Conservation (phyloP, 2,329 filamentous ascomycete genomes). For the Penicillium thymicola region DNA sequence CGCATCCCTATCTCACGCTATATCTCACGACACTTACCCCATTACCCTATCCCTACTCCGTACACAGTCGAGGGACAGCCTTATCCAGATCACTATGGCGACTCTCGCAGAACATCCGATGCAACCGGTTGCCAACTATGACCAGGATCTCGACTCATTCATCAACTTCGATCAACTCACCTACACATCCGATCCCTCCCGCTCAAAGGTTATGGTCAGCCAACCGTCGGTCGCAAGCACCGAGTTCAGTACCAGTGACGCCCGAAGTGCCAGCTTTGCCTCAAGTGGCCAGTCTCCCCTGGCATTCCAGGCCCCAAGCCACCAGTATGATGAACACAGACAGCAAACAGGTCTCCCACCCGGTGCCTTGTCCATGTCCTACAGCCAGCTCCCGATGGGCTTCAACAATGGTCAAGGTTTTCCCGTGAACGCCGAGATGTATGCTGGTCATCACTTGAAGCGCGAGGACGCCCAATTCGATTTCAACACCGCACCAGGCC, state of each 20-base stretch:
- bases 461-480: conserved; percentile 54
- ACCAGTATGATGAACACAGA: conserved; percentile 92
- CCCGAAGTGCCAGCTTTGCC: conserved; percentile 35
- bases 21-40: too few relatives aligned
- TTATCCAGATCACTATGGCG: conserved; percentile 26
- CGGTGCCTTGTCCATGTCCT: conserved; percentile 74
- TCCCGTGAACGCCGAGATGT: conserved; percentile 58
- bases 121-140: conserved; percentile 36
- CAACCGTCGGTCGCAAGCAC: conserved; percentile 38
- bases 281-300: conserved; percentile 48
- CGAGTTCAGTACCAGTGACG: conserved; percentile 32
- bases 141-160: conserved; percentile 47
- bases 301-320: conserved; percentile 74
- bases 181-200: conserved; percentile 39
- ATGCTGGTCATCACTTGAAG: conserved; percentile 46
- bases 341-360: conserved; percentile 92
- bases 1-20: neutral
- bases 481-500: conserved; percentile 63
- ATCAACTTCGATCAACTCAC: conserved; percentile 46
- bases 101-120: conserved; percentile 36
- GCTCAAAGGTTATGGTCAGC: conserved; percentile 35
- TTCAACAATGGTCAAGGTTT: conserved; percentile 39
- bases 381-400: conserved; percentile 58
- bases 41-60: neutral
- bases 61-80: neutral